Conservation (phyloP, 495 filamentous ascomycete species). For the Aspergillus sclerotioniger region DNA sequence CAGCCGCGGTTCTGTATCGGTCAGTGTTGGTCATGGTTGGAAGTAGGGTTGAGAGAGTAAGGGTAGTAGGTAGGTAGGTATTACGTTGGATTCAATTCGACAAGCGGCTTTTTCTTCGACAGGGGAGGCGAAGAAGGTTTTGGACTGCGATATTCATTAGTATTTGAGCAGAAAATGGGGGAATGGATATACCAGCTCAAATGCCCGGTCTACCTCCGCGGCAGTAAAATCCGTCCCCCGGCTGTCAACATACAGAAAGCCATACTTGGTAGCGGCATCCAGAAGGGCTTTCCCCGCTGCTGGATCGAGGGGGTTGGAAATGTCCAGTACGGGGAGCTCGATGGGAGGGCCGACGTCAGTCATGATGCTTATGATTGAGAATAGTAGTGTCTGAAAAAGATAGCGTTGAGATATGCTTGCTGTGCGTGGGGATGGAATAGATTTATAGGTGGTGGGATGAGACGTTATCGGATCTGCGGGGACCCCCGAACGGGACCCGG, state of each 20-base stretch:
- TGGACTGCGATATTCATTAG: constrained; percentile 52
- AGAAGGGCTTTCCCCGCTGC: constrained; percentile 70
- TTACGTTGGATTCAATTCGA: constrained; percentile 65
- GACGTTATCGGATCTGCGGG: background rate
- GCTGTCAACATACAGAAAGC: constrained; percentile 85
- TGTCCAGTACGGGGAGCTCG: constrained; percentile 76
- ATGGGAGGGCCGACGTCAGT: constrained; percentile 38
- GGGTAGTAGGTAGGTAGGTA: background rate
- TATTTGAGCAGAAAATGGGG: background rate
- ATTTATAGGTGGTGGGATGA: background rate
- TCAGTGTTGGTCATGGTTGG: background rate
- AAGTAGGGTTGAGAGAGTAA: background rate
- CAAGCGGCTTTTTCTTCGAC: constrained; percentile 69
- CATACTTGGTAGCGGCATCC: constrained; percentile 73
- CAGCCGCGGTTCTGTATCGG: constrained; percentile 72
- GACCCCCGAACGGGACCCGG: background rate
- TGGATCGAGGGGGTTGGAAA: constrained; percentile 53
- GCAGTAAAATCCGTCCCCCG: constrained; percentile 63
- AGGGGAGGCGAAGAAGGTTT: constrained; percentile 72
- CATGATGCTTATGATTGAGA: background rate
- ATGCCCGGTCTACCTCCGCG: constrained; percentile 66
- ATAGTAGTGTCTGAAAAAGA: background rate
- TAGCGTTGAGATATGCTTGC: background rate
- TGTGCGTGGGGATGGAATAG: background rate
- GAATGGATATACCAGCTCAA: constrained; percentile 60